These are phyloP conservation scores for Leccinum rimulosum DNA, from an alignment of 768 basidiomycete species.

Conservation along the genomic window DNA sequence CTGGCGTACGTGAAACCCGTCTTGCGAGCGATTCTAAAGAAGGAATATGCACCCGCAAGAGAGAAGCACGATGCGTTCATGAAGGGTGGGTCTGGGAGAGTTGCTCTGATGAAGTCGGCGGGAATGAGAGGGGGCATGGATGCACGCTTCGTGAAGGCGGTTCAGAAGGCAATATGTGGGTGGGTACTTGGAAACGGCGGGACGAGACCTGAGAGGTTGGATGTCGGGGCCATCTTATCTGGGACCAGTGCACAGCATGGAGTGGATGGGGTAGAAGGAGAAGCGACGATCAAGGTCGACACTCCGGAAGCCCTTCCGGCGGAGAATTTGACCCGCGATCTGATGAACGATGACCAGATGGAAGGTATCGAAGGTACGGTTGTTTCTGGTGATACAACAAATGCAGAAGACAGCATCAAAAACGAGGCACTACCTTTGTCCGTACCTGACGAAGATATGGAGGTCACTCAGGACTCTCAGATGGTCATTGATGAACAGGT, in stretches of 20 bases:
- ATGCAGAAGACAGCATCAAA: not conserved
- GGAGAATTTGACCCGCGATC: not conserved
- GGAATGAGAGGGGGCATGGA: conserved; percentile 39
- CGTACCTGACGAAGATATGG: conserved; percentile 2
- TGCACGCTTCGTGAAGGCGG: conserved; percentile 36
- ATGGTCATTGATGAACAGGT: conserved; percentile 26
- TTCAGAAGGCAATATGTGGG: conserved; percentile 30
- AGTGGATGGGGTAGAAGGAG: not conserved
- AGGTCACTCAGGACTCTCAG: conserved; percentile 2
- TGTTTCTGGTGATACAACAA: not conserved
- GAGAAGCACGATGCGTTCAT: conserved; percentile 54
- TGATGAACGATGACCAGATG: conserved; percentile 15
- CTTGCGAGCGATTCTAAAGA: conserved; percentile 55
- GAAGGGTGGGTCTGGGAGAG: conserved; percentile 51
- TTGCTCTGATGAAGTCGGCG: conserved; percentile 29
- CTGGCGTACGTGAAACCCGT: conserved; percentile 66
- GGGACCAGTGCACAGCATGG: not conserved
- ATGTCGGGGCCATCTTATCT: not conserved
- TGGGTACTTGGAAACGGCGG: conserved; percentile 27
- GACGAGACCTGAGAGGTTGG: conserved; percentile 11
- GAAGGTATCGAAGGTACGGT: conserved; percentile 14
- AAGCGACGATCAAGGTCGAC: not conserved
- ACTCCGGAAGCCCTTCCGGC: not conserved
- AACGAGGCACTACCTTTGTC: not conserved
- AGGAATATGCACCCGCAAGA: conserved; percentile 51